Base-by-base conservation (phyloP, 768 basidiomycete genomes). In the Leccinum imitatum region DNA sequence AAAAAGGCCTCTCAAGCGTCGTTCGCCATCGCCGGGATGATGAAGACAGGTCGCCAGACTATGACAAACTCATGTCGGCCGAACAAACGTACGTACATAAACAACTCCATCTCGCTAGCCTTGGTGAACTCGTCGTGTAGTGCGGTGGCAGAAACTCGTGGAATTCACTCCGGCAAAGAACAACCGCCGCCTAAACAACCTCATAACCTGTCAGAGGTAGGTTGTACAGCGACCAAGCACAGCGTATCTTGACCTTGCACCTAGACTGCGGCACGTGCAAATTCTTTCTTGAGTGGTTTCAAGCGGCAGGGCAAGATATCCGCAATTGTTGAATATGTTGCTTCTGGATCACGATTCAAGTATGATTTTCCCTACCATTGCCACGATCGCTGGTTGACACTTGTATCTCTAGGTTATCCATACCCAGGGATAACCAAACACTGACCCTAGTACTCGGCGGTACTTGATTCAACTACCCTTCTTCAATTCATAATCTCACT, bases 321-420 rank as follows among this genome's bases (percentile, higher is more conserved):
- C 2, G 97, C 90, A 9, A 78, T 96, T 10, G 92, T 98, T 17
- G 95, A 98, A 44, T 97, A 92, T 70, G 94, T 98, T 56, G 87
- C 95, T 46, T 85, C 93, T 37, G 96, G 95, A 27, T 97, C 95
- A 11, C 86, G 96, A 56, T 98, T 95, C 86, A 99, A 95, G 93
- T 92, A 58, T 33, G 78, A 72, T 19, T 30, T 54, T 56, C 63
- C 41, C 23, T 17, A 37, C 21, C 21, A 31, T 47, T 60, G 5
- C 14, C 5, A 30, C 53, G 25, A 55, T 39, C 35, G 53, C 15
- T 59, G 25, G 23, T 56, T 56, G 27, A 59, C 33, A 50, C 39
- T n/a, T 35, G 30, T 50, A 51, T 54, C 52, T 50, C 25, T 63
- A 93, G 91, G 70, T 81, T 99, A 23, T 83, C 86, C 68, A 79